Percentiles rank a stretch among this genome's conserved stretches.
These are phyloP conservation scores for Camptophora hylomeconis DNA, from an alignment of 2,329 filamentous ascomycete genomes.

Conservation along the genomic window DNA sequence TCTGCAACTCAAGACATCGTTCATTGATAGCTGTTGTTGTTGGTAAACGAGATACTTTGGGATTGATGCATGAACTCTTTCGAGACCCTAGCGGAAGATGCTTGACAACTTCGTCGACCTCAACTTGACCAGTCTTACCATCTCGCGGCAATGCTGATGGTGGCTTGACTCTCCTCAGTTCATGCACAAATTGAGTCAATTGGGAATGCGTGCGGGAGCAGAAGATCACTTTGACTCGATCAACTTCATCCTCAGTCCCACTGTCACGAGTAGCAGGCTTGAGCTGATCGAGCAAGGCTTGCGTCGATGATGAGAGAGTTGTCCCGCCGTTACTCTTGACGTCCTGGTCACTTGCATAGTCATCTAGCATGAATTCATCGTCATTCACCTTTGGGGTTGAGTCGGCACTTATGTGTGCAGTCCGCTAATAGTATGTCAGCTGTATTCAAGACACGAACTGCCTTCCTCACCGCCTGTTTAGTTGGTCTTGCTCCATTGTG, in stretches of 20 bases:
- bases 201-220: slow-evolving; percentile 90
- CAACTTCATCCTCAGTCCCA: slow-evolving; percentile 39
- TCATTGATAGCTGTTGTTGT: slow-evolving; percentile 79
- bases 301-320: slow-evolving; percentile 60
- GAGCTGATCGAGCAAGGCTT: slow-evolving; percentile 57
- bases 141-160: slow-evolving; percentile 37
- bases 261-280: slow-evolving; percentile 25
- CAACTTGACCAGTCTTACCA: slow-evolving; percentile 14
- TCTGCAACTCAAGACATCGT: slow-evolving; percentile 77
- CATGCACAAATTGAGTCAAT: slow-evolving; percentile 72
- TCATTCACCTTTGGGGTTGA: slow-evolving; percentile 34
- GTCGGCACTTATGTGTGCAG: slow-evolving; percentile 3
- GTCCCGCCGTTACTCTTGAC: slow-evolving; percentile 20
- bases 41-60: slow-evolving; percentile 58
- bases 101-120: slow-evolving; percentile 52
- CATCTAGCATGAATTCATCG: slow-evolving; percentile 60
- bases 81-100: slow-evolving; percentile 74
- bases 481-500: slow-evolving; percentile 3
- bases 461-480: no score
- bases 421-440: no score
- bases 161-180: slow-evolving; percentile 65
- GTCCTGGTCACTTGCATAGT: slow-evolving; percentile 55
- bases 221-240: slow-evolving; percentile 76
- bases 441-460: no score
- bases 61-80: slow-evolving; percentile 83